Evolutionary conservation across 352 stramenopile species (phyloP), one percentile per base, ranked within the genome.

Genomic region (Phytophthora pluvialis): DNA sequence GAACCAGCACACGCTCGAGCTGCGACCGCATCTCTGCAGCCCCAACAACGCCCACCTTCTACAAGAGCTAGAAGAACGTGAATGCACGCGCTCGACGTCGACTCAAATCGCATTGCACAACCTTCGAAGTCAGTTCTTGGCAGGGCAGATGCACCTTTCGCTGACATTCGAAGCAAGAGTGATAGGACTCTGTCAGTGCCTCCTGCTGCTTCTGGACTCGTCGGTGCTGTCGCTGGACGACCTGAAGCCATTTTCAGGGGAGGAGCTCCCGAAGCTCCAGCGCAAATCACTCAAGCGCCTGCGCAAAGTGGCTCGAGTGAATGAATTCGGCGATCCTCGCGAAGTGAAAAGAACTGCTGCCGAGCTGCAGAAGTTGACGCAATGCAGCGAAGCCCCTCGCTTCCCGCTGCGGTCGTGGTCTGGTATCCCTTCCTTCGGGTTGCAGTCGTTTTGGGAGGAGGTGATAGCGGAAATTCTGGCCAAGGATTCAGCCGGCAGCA

Each of bases 1-100:
- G 48, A 67, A 72, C 6, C 57, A 67, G 6, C 75, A 96, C 58
- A 78, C 64, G 3, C 25, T 78, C 26, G 71, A 85, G 33, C 58
- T 97, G 13, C 75, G 86, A 16, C 90, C 90, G 0, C 73, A 91
- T 26, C 68, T 97, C 26, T 90, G 85, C 54, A 93, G 81, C 11
- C 78, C 79, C 10, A 95, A 97, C 71, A 84, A 88, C 32, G 58
- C 40, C 1, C 38, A 66, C 0, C 68, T 85, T 36, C 66, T 97
- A 29, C 56, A 69, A 29, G 70, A 68, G 11, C 60, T 97, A 11
- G 83, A 83, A 52, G 60, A 68, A 4, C 83, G 77, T 21, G 90
- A 97, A 62, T 59, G 54, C 21, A 16, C 42, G 5, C 80, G 81
- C 0, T 83, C 80, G 1, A 62, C 71, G 1, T 55, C 66, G 18